Percentiles rank a stretch among this genome's conserved stretches.
These are phyloP conservation scores for Paecilomyces variotii DNA, from an alignment of 2,329 filamentous ascomycete genomes.

Conservation along the genomic window DNA sequence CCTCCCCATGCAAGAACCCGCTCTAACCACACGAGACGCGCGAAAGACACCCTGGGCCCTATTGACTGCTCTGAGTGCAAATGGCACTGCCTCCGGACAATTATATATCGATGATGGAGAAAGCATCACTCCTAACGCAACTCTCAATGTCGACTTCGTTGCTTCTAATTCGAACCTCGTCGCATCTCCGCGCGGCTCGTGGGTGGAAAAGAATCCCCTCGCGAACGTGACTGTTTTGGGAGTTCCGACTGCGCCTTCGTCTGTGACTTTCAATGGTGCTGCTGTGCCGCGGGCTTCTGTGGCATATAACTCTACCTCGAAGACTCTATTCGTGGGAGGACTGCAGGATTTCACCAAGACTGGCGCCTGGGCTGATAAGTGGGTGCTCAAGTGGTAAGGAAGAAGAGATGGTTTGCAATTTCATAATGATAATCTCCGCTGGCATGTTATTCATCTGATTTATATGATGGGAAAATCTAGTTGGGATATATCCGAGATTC, in stretches of 20 bases:
- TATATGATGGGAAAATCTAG: too few species aligned
- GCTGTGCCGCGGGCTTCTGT: slow-evolving; percentile 37
- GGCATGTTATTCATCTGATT: too few species aligned
- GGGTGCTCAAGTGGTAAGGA: slow-evolving; percentile 49
- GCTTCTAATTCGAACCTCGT: slow-evolving; percentile 39
- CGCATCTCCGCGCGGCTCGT: slow-evolving; percentile 45
- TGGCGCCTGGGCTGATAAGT: slow-evolving; percentile 53
- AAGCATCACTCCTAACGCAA: slow-evolving; percentile 50
- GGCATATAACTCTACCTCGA: slow-evolving; percentile 40
- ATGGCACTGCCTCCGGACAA: slow-evolving; percentile 50
- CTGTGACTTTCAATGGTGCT: slow-evolving; percentile 47
- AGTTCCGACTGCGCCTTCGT: slow-evolving; percentile 32
- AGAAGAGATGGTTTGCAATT: not conserved
- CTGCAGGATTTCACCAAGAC: slow-evolving; percentile 41
- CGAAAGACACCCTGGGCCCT: slow-evolving; percentile 60
- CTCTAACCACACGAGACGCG: slow-evolving; percentile 56
- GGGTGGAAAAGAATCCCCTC: slow-evolving; percentile 49
- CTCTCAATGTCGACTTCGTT: slow-evolving; percentile 47
- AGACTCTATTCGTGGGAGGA: slow-evolving; percentile 44
- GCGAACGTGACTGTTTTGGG: slow-evolving; percentile 58
- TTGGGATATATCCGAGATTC: too few species aligned
- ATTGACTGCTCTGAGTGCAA: slow-evolving; percentile 51
- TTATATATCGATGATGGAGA: slow-evolving; percentile 72
- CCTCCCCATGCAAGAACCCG: slow-evolving; percentile 60
- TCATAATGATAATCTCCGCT: too few species aligned